phyloP scores from a whole-genome alignment of 768 basidiomycete species.

The Gyrodon lividus region DNA sequence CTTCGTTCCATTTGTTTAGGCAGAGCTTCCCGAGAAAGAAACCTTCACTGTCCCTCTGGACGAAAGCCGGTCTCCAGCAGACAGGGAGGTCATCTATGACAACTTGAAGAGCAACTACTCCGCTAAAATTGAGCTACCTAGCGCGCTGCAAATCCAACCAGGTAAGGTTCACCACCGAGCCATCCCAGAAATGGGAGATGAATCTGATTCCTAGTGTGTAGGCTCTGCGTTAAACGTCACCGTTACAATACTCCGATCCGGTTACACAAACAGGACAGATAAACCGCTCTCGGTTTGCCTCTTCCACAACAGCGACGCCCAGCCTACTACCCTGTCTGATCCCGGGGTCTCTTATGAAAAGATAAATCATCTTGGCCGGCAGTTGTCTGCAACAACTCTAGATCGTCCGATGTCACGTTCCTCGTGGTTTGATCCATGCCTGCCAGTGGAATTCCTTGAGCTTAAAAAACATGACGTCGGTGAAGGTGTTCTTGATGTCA shows the following conservation, averaged over 20 bases:
- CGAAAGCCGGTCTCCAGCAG: background rate
- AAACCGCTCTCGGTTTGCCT: background rate
- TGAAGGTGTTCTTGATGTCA: background rate
- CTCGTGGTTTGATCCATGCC: too few relatives aligned
- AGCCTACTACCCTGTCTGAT: background rate
- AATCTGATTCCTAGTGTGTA: background rate
- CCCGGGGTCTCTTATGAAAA: background rate
- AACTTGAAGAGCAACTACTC: conserved; percentile 5
- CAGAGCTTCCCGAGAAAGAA: background rate
- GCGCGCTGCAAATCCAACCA: too few relatives aligned
- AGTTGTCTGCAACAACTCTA: background rate
- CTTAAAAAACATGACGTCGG: background rate
- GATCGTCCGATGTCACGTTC: background rate
- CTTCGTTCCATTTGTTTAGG: background rate
- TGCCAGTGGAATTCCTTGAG: background rate
- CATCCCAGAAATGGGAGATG: too few relatives aligned
- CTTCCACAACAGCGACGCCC: background rate
- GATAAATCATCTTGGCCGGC: background rate
- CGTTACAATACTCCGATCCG: background rate
- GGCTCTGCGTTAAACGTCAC: background rate
- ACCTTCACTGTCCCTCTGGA: background rate
- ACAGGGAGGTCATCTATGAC: background rate
- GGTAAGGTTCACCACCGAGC: background rate
- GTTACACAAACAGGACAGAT: conserved; percentile 6
- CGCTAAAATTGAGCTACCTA: background rate